Evolutionary conservation across 768 basidiomycete genomes (phyloP).

Genomic region (Xerocomellus amylosporus): DNA sequence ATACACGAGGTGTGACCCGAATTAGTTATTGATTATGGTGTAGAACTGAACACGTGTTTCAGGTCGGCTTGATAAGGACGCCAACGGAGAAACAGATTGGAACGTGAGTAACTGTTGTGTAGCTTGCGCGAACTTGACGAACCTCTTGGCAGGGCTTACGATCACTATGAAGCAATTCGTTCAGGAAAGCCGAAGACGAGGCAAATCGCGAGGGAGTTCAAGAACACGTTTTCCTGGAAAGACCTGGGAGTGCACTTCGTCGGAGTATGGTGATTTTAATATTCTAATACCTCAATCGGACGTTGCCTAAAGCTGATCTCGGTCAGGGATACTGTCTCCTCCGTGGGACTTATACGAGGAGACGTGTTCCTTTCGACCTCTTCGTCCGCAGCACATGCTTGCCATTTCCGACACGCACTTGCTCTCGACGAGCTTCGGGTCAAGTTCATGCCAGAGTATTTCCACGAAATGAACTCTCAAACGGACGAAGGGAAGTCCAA

Average conservation of each 20-base stretch:
- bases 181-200: constrained; percentile 13
- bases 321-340: constrained; percentile 14
- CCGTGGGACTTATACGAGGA: constrained; percentile 7
- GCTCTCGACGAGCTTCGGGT: constrained; percentile 16
- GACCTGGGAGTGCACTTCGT: constrained; percentile 1
- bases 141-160: constrained; percentile 10
- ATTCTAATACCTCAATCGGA: background rate
- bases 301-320: background rate
- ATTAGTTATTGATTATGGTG: too few species aligned
- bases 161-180: constrained; percentile 13
- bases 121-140: background rate
- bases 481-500: constrained; percentile 6
- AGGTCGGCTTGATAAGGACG: constrained; percentile 8
- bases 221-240: constrained; percentile 36
- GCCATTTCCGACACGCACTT: constrained; percentile 16
- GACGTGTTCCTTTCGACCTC: constrained; percentile 6
- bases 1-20: constrained; percentile 30
- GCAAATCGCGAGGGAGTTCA: constrained; percentile 32
- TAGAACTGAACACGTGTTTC: background rate
- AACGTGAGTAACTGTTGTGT: constrained; percentile 10
- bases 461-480: constrained; percentile 23
- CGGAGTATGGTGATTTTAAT: background rate
- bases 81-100: constrained; percentile 23
- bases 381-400: constrained; percentile 3
- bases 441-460: constrained; percentile 10